phyloP scores from a whole-genome alignment of 2,329 filamentous ascomycete species.

The Diaporthe helianthi region DNA sequence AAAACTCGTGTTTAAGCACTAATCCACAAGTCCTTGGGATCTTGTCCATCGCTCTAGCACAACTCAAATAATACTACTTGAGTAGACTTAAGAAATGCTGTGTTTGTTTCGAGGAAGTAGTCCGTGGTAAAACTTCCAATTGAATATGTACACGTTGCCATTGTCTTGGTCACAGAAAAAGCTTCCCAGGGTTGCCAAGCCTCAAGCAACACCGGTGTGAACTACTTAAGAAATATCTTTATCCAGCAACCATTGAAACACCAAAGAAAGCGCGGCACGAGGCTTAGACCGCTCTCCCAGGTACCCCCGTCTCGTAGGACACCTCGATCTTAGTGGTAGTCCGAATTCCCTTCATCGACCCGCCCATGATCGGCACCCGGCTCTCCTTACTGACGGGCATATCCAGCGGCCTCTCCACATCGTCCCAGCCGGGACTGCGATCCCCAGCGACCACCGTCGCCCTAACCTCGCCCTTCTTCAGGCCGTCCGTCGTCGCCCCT shows the following conservation, averaged over 20 bases:
- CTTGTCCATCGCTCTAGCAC: too few species aligned
- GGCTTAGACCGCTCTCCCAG: neutral
- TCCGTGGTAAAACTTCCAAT: too few species aligned
- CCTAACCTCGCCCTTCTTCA: neutral
- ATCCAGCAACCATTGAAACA: too few species aligned
- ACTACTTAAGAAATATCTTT: too few species aligned
- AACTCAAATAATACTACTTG: too few species aligned
- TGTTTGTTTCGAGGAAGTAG: too few species aligned
- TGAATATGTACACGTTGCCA: too few species aligned
- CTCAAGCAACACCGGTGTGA: neutral
- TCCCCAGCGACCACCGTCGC: neutral
- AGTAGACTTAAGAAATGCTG: too few species aligned
- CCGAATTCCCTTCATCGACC: neutral
- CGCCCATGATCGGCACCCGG: conserved; percentile 13
- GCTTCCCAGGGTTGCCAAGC: too few species aligned
- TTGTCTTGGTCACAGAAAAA: too few species aligned
- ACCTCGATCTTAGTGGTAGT: conserved; percentile 22
- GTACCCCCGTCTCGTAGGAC: neutral
- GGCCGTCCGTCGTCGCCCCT: neutral
- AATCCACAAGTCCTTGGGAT: too few species aligned
- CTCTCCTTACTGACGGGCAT: neutral
- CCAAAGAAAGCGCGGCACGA: neutral
- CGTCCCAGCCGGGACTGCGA: neutral
- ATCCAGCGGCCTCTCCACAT: neutral
- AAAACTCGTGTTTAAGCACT: too few species aligned